These are phyloP conservation scores for Mycena venus DNA, from an alignment of 768 basidiomycete genomes.

Conservation along the genomic window DNA sequence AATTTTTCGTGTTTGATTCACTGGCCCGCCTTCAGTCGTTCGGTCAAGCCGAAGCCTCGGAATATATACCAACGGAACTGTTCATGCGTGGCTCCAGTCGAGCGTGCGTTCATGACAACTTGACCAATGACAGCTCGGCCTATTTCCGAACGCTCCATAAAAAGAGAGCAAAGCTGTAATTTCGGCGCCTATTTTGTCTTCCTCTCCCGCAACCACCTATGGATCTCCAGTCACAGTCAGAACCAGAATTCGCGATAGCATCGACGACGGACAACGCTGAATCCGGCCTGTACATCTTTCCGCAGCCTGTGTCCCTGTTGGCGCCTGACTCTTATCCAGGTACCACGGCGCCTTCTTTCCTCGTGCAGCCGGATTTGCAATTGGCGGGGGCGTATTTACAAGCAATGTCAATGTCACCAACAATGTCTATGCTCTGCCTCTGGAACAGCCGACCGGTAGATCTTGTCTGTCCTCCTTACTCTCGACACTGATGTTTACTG, in stretches of 20 bases:
- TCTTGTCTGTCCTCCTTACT: background rate
- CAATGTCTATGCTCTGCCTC: background rate
- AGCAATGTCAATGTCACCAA: background rate
- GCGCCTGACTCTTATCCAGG: background rate
- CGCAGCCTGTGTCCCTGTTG: too few relatives aligned
- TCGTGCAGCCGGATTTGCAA: background rate
- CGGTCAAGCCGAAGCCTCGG: too few relatives aligned
- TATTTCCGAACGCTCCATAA: too few relatives aligned
- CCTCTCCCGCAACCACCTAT: background rate
- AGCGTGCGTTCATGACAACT: too few relatives aligned
- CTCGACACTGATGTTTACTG: background rate
- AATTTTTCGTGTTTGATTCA: too few relatives aligned
- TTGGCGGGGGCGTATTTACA: background rate
- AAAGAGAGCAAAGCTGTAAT: background rate
- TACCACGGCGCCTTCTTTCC: background rate
- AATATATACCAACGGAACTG: too few relatives aligned
- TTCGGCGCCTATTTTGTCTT: background rate
- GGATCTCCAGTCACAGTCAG: background rate
- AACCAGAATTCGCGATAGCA: background rate
- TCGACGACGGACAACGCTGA: background rate
- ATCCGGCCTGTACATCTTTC: background rate
- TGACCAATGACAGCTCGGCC: too few relatives aligned
- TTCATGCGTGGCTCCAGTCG: too few relatives aligned
- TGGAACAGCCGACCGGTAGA: background rate
- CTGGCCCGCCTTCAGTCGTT: too few relatives aligned